phyloP scores from a whole-genome alignment of 2,329 filamentous ascomycete species.

The Penicillium sumatraense region DNA sequence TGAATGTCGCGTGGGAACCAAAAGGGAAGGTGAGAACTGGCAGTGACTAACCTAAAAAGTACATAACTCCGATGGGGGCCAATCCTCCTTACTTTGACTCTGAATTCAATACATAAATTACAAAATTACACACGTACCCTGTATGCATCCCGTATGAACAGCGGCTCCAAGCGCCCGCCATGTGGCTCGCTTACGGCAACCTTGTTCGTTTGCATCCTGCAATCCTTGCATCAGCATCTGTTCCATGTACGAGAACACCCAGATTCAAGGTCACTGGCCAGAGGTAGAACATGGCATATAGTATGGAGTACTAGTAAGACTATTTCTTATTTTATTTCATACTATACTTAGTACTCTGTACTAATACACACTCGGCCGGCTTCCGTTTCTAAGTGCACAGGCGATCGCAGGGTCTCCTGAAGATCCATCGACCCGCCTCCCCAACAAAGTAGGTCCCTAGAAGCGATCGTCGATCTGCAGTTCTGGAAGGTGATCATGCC shows the following conservation, averaged over 20 bases:
- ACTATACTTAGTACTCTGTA: too few species aligned
- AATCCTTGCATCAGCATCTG: background rate
- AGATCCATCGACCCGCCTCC: constrained; percentile 14
- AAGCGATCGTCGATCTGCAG: constrained; percentile 1
- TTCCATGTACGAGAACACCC: background rate
- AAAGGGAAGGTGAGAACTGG: constrained; percentile 28
- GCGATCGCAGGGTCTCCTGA: constrained; percentile 22
- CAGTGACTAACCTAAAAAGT: constrained; percentile 15
- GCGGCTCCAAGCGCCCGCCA: constrained; percentile 21
- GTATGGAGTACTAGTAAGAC: too few species aligned
- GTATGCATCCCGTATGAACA: constrained; percentile 1
- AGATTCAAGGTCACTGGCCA: background rate
- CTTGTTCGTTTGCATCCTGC: too few species aligned
- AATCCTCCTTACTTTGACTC: constrained; percentile 6
- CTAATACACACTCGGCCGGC: too few species aligned
- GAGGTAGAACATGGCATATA: too few species aligned
- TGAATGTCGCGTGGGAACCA: constrained; percentile 23
- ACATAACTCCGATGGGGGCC: constrained; percentile 22
- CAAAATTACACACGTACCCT: background rate
- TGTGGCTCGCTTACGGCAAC: constrained; percentile 27
- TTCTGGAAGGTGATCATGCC: constrained; percentile 4
- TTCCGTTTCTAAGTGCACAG: background rate
- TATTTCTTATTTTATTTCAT: too few species aligned
- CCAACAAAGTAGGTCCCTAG: too few species aligned
- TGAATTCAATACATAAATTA: background rate